phyloP scores from a whole-genome alignment of 345 rosid species.

The Orychophragmus violaceus region DNA sequence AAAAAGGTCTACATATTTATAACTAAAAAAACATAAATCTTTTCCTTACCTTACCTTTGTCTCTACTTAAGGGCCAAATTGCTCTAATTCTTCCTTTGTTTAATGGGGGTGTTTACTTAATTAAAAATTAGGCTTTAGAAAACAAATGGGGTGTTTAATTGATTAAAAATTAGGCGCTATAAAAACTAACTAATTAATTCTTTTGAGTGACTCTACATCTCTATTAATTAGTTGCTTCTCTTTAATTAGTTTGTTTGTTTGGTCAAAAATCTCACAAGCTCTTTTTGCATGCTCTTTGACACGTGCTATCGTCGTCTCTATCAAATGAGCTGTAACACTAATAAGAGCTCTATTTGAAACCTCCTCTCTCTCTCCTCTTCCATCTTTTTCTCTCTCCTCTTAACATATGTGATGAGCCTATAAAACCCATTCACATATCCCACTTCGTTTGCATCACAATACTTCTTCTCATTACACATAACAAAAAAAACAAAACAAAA shows the following conservation, averaged over 20 bases:
- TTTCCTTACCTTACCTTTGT: neutral
- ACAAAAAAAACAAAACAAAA: neutral
- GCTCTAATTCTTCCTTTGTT: neutral
- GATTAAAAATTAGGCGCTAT: neutral
- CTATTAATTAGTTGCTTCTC: neutral
- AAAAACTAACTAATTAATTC: neutral
- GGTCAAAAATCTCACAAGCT: conserved; percentile 31
- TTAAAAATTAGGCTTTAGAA: neutral
- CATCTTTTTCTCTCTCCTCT: neutral
- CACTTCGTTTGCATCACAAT: conserved; percentile 26
- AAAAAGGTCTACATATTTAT: neutral
- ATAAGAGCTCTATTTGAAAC: neutral
- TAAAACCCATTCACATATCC: conserved; percentile 29
- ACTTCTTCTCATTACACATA: neutral
- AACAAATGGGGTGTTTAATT: too few relatives aligned
- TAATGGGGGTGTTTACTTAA: too few relatives aligned
- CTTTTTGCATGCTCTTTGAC: conserved; percentile 33
- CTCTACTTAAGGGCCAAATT: conserved; percentile 6
- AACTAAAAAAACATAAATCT: neutral
- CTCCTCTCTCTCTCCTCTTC: neutral
- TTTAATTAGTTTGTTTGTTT: conserved; percentile 4
- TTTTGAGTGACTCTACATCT: neutral
- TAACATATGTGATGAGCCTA: conserved; percentile 21
- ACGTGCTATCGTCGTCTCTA: conserved; percentile 32
- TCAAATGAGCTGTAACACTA: conserved; percentile 30